Conservation (phyloP, 108 stramenopile species). For the Nannochloropsis salina region DNA sequence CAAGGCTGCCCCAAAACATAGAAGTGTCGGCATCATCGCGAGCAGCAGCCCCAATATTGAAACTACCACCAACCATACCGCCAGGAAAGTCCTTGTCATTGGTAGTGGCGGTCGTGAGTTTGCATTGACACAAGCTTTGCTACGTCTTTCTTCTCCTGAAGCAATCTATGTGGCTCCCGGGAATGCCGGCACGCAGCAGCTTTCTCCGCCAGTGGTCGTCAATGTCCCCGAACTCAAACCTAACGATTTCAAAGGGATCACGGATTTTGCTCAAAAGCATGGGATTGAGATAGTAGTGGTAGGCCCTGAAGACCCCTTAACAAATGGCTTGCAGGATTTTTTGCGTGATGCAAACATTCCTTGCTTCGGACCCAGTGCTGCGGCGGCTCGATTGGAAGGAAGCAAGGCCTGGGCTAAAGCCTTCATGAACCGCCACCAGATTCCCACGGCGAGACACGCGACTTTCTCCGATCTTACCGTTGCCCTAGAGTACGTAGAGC, state of each 20-base stretch:
- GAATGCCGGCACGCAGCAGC: slow-evolving; percentile 51
- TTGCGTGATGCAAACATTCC: slow-evolving; percentile 60
- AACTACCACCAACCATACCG: neutral
- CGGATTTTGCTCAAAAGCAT: slow-evolving; percentile 15
- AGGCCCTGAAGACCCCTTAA: neutral
- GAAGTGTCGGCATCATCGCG: neutral
- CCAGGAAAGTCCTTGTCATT: slow-evolving; percentile 30
- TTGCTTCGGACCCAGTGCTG: slow-evolving; percentile 78
- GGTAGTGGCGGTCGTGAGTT: slow-evolving; percentile 48
- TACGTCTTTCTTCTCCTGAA: neutral
- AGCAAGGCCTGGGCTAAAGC: slow-evolving; percentile 93
- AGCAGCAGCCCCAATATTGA: neutral
- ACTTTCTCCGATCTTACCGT: slow-evolving; percentile 70
- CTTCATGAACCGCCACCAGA: slow-evolving; percentile 74
- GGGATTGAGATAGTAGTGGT: slow-evolving; percentile 24
- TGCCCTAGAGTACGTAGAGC: slow-evolving; percentile 58
- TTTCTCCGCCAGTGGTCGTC: neutral
- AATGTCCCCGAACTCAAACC: slow-evolving; percentile 1
- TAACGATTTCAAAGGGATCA: slow-evolving; percentile 22
- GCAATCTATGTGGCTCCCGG: slow-evolving; percentile 49
- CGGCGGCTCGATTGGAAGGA: slow-evolving; percentile 83
- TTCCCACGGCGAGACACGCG: slow-evolving; percentile 82
- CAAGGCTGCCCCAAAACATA: neutral
- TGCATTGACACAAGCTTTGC: slow-evolving; percentile 29
- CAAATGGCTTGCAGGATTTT: slow-evolving; percentile 50